A percentile compares a stretch with the other conserved stretches of the same genome.
These are phyloP conservation scores for Gaeumannomyces sp. DNA, from an alignment of 2,329 filamentous ascomycete species.

Conservation along the genomic window DNA sequence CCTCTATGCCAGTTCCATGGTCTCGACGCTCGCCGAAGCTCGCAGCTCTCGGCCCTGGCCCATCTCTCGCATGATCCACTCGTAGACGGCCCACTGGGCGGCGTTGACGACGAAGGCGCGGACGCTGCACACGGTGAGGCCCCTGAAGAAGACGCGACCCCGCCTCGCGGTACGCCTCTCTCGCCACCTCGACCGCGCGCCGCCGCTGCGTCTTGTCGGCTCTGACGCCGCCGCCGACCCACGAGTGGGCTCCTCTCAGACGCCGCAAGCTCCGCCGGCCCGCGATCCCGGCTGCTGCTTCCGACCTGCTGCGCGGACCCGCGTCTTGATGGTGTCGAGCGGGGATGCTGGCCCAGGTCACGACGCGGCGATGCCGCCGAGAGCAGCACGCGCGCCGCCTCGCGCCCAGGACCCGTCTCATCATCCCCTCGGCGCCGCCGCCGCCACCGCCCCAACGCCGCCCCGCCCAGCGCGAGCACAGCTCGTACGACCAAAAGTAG, in stretches of 20 bases:
- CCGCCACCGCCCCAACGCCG: constrained; percentile 18
- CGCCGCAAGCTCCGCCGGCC: constrained; percentile 17
- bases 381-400: constrained; percentile 61
- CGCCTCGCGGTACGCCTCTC: constrained; percentile 57
- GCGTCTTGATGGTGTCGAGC: constrained; percentile 85
- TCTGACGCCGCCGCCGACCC: too few species aligned
- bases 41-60: constrained; percentile 25
- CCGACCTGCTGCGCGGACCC: constrained; percentile 63
- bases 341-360: constrained; percentile 84
- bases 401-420: constrained; percentile 22
- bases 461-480: constrained; percentile 58
- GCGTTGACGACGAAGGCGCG: constrained; percentile 91
- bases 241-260: constrained; percentile 20
- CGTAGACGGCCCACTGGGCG: constrained; percentile 86
- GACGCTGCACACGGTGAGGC: constrained; percentile 73
- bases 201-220: constrained; percentile 18
- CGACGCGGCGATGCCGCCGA: constrained; percentile 79
- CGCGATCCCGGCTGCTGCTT: constrained; percentile 11
- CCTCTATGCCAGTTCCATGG: neutral
- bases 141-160: constrained; percentile 64
- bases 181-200: constrained; percentile 58
- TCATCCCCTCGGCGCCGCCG: neutral
- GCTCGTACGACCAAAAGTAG: constrained; percentile 91
- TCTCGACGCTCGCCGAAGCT: too few species aligned
- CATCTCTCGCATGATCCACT: constrained; percentile 70